Percentiles rank a stretch among this genome's conserved stretches.
phyloP scores from a whole-genome alignment of 345 rosid genomes.

The Salix udensis region DNA sequence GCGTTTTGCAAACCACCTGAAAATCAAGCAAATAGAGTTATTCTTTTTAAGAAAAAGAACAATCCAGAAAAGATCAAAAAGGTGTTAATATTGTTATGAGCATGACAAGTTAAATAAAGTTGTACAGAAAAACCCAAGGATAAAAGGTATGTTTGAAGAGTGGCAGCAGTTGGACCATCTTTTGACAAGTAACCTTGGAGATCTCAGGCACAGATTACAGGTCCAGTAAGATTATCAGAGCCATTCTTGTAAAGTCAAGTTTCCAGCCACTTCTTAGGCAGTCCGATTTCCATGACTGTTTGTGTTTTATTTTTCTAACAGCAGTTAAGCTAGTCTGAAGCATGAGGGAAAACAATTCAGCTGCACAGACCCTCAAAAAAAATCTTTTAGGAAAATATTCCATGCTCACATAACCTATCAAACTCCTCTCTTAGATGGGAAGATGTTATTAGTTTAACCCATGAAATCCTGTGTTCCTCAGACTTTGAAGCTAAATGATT shows the following conservation, averaged over 20 bases:
- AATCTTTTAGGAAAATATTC: not conserved
- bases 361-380: not conserved
- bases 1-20: constrained; percentile 99
- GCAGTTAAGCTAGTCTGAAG: not conserved
- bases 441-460: not conserved
- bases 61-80: not conserved
- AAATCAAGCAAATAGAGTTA: not conserved
- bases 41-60: not conserved
- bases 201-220: not conserved
- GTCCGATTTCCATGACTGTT: not conserved
- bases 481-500: not conserved
- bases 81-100: not conserved
- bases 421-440: not conserved
- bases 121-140: not conserved
- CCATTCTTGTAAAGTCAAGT: constrained; percentile 1
- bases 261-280: not conserved
- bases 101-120: not conserved
- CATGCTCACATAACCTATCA: not conserved
- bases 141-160: not conserved
- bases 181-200: not conserved
- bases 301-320: not conserved
- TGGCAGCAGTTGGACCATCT: not conserved
- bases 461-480: not conserved
- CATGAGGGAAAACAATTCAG: not conserved
- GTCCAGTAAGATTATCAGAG: not conserved